A percentile compares a stretch with the other conserved stretches of the same genome.
These are phyloP conservation scores for Penicillium cosmopolitanum DNA, from an alignment of 495 filamentous ascomycete species.

Conservation along the genomic window DNA sequence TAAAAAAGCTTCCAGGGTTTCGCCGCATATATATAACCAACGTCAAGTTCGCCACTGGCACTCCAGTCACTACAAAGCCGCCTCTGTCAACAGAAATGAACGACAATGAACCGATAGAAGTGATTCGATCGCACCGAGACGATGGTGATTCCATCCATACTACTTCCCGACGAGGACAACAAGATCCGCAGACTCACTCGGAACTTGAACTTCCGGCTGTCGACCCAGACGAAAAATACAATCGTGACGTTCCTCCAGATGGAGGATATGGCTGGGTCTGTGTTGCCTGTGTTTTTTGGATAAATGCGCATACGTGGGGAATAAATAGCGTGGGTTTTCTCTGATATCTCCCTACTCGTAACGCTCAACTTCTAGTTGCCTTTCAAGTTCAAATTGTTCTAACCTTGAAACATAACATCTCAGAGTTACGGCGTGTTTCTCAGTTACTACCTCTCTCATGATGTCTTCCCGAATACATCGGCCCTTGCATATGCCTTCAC, in stretches of 20 bases:
- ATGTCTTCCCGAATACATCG: slow-evolving; percentile 61
- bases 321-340: slow-evolving; percentile 49
- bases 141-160: slow-evolving; percentile 21
- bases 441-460: slow-evolving; percentile 65
- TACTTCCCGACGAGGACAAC: slow-evolving; percentile 9
- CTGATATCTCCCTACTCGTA: neutral
- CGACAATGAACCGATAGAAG: slow-evolving; percentile 42
- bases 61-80: neutral
- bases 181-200: slow-evolving; percentile 9
- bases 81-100: slow-evolving; percentile 30
- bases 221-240: slow-evolving; percentile 34
- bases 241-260: slow-evolving; percentile 49
- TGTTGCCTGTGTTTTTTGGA: slow-evolving; percentile 52
- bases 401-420: neutral
- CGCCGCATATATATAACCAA: neutral
- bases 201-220: slow-evolving; percentile 11
- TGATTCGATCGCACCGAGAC: slow-evolving; percentile 36
- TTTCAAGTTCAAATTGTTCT: too few species aligned
- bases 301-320: slow-evolving; percentile 62
- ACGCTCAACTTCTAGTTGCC: too few species aligned
- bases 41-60: slow-evolving; percentile 2
- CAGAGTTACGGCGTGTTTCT: slow-evolving; percentile 71
- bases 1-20: neutral
- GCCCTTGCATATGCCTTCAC: slow-evolving; percentile 71
- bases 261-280: slow-evolving; percentile 62